Conservation (phyloP, 2,329 filamentous ascomycete genomes). For the Penicillium crustosum region DNA sequence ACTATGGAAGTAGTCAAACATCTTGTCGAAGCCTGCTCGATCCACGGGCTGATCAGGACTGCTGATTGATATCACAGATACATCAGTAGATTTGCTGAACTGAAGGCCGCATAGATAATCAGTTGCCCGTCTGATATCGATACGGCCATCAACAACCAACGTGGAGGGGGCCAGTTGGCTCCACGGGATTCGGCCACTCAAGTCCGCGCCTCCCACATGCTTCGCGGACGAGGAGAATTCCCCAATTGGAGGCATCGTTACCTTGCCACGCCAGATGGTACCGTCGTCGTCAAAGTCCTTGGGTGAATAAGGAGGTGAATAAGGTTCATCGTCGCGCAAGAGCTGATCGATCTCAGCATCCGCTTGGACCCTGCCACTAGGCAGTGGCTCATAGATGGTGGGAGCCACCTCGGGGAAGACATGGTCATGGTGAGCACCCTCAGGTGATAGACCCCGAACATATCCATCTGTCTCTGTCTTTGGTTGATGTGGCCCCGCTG, state of each 20-base stretch:
- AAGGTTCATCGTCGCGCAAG: constrained; percentile 76
- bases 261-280: constrained; percentile 73
- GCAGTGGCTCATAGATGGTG: constrained; percentile 39
- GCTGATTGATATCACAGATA: constrained; percentile 74
- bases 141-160: constrained; percentile 65
- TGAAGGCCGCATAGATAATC: constrained; percentile 88
- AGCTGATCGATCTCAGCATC: constrained; percentile 90
- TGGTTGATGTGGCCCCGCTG: constrained; percentile 23
- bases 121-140: constrained; percentile 77
- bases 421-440: constrained; percentile 46
- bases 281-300: constrained; percentile 70
- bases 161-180: constrained; percentile 68
- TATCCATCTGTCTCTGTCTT: constrained; percentile 51
- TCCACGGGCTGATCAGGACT: constrained; percentile 60
- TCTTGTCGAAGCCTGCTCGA: constrained; percentile 64
- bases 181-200: constrained; percentile 69
- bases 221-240: constrained; percentile 75
- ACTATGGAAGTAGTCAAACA: constrained; percentile 84
- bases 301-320: constrained; percentile 80
- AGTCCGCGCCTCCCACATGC: constrained; percentile 80
- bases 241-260: constrained; percentile 75
- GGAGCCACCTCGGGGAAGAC: constrained; percentile 45
- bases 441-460: constrained; percentile 73
- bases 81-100: constrained; percentile 77
- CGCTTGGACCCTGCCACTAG: constrained; percentile 55